Conservation (phyloP, 495 filamentous ascomycete species). For the Neurospora sp. region DNA sequence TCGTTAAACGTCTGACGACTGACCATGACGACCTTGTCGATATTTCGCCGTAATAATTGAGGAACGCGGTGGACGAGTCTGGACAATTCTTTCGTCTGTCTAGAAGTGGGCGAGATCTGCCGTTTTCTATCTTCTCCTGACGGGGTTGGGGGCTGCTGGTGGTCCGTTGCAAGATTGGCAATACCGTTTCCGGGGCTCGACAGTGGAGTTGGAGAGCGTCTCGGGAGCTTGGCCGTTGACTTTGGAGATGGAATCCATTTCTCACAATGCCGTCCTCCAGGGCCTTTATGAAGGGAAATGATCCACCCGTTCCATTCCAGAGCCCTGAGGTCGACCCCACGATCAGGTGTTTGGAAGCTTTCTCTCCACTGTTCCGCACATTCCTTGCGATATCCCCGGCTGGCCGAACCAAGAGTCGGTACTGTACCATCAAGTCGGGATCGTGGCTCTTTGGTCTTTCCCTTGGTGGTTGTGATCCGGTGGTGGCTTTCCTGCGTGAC, state of each 20-base stretch:
- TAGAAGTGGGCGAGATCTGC: neutral
- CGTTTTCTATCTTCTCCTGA: neutral
- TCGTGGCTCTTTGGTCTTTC: neutral
- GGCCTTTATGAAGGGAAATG: neutral
- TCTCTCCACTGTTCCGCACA: neutral
- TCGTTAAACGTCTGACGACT: neutral
- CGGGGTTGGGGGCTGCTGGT: neutral
- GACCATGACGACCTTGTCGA: neutral
- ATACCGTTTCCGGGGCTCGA: neutral
- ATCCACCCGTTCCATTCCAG: neutral
- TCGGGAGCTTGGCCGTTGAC: neutral
- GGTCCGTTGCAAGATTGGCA: neutral
- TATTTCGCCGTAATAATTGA: neutral
- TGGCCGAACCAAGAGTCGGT: neutral
- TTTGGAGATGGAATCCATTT: neutral
- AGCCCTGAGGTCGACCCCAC: neutral
- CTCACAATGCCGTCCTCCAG: neutral
- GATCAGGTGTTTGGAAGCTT: neutral
- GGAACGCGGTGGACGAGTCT: neutral
- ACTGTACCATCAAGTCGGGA: neutral
- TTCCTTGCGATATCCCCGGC: neutral
- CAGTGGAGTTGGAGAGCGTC: neutral
- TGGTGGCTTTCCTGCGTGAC: neutral
- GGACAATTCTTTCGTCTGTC: neutral
- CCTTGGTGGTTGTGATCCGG: neutral